These are phyloP conservation scores for Recurvomyces mirabilis DNA, from an alignment of 495 filamentous ascomycete genomes.

Conservation along the genomic window DNA sequence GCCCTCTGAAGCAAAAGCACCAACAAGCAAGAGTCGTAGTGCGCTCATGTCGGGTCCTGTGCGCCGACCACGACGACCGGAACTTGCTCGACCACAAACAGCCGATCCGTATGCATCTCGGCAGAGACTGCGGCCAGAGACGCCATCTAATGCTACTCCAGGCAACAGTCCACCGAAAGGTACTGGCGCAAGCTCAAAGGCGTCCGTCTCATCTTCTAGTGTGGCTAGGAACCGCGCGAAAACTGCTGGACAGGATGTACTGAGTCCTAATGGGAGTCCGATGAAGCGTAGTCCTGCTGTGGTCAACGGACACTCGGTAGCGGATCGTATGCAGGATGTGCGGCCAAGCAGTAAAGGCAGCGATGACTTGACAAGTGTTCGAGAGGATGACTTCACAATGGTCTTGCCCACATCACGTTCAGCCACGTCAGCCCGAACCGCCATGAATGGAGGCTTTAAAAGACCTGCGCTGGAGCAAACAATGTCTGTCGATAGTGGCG, in stretches of 20 bases:
- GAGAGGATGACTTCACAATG: conserved; percentile 31
- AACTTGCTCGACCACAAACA: conserved; percentile 44
- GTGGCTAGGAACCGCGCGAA: conserved; percentile 13
- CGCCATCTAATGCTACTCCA: conserved; percentile 32
- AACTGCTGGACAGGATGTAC: not conserved
- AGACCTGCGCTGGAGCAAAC: conserved; percentile 24
- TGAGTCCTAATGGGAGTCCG: conserved; percentile 16
- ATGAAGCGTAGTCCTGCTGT: conserved; percentile 10
- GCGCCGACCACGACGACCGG: conserved; percentile 43
- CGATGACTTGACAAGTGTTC: conserved; percentile 8
- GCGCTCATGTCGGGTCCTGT: conserved; percentile 50
- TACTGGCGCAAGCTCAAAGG: conserved; percentile 25
- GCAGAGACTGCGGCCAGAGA: conserved; percentile 29
- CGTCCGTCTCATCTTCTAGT: conserved; percentile 23
- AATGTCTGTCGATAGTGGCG: conserved; percentile 26
- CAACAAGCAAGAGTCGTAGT: conserved; percentile 18
- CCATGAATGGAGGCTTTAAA: conserved; percentile 14
- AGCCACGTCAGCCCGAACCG: conserved; percentile 6
- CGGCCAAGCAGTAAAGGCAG: conserved; percentile 23
- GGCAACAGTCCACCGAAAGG: conserved; percentile 35
- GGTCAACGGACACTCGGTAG: conserved; percentile 1
- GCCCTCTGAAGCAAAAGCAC: conserved; percentile 19
- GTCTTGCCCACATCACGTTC: conserved; percentile 25
- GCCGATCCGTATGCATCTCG: conserved; percentile 46
- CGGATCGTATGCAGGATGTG: conserved; percentile 1